Evolutionary conservation across 192 early-diverging fungal species (phyloP).

Genomic region (Allomyces macrogynus): DNA sequence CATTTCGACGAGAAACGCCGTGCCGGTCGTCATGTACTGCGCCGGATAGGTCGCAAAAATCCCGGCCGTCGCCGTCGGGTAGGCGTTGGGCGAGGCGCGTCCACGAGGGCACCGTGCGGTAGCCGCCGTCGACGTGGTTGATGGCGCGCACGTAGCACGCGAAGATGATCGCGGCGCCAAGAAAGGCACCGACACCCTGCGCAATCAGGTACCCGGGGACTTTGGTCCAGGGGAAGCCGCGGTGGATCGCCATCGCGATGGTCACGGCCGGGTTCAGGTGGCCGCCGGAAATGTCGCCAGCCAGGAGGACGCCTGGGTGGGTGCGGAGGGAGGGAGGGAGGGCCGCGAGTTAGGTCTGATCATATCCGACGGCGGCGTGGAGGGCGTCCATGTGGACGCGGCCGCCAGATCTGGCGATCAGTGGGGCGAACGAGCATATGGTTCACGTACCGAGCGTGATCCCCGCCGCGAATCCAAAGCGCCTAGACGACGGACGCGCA

Average conservation of each 20-base stretch:
- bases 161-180: constrained; percentile 47
- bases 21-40: constrained; percentile 24
- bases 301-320: constrained; percentile 1
- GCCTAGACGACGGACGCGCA: too few species aligned
- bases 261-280: constrained; percentile 66
- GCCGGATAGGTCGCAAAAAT: constrained; percentile 46
- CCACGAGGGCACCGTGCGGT: constrained; percentile 13
- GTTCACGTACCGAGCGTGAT: background rate
- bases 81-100: constrained; percentile 13
- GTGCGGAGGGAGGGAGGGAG: background rate
- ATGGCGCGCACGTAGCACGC: constrained; percentile 39
- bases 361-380: too few species aligned
- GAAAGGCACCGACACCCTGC: constrained; percentile 50
- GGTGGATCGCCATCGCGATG: constrained; percentile 37
- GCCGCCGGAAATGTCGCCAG: constrained; percentile 24
- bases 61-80: constrained; percentile 28
- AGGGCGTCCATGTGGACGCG: too few species aligned
- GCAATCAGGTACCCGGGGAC: constrained; percentile 38
- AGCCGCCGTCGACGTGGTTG: constrained; percentile 24
- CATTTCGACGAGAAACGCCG: constrained; percentile 39
- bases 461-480: too few species aligned
- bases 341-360: background rate
- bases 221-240: constrained; percentile 49
- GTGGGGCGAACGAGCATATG: too few species aligned
- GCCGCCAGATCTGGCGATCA: too few species aligned